Conservation (phyloP, 1,284 basidiomycete genomes). For the Apiotrichum domesticum region DNA sequence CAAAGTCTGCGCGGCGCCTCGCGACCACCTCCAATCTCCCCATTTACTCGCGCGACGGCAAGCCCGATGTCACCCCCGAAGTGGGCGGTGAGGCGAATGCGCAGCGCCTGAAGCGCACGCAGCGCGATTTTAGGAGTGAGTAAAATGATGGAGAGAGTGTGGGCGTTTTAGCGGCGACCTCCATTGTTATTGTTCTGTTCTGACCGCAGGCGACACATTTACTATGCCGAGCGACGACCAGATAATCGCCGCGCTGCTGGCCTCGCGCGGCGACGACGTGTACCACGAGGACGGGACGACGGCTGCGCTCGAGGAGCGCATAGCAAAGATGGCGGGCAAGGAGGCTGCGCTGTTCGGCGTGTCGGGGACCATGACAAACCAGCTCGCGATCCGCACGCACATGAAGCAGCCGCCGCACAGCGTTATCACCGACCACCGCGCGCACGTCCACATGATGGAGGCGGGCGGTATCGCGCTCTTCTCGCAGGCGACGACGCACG, state of each 20-base stretch:
- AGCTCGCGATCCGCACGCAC: constrained; percentile 73
- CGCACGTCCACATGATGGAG: constrained; percentile 61
- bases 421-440: constrained; percentile 71
- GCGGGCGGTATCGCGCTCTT: constrained; percentile 86
- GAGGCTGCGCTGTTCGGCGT: constrained; percentile 72
- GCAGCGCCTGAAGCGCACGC: constrained; percentile 29
- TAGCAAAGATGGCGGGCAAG: constrained; percentile 71
- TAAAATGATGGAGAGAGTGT: not conserved
- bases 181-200: not conserved
- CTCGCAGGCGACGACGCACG: constrained; percentile 67
- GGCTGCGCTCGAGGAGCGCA: constrained; percentile 66
- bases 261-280: constrained; percentile 54
- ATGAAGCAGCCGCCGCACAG: constrained; percentile 80
- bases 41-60: not conserved
- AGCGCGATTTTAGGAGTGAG: constrained; percentile 49
- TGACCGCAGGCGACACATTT: constrained; percentile 49
- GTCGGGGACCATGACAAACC: constrained; percentile 92
- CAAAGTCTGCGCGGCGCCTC: not conserved
- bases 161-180: constrained; percentile 20
- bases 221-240: constrained; percentile 50
- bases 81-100: constrained; percentile 45
- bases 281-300: constrained; percentile 53
- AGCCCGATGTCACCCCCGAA: constrained; percentile 28
- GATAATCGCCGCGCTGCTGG: constrained; percentile 48
- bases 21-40: constrained; percentile 2